Evolutionary conservation across 176 grass and related monocot species (phyloP).

Genomic region (Alopecurus myosuroides): DNA sequence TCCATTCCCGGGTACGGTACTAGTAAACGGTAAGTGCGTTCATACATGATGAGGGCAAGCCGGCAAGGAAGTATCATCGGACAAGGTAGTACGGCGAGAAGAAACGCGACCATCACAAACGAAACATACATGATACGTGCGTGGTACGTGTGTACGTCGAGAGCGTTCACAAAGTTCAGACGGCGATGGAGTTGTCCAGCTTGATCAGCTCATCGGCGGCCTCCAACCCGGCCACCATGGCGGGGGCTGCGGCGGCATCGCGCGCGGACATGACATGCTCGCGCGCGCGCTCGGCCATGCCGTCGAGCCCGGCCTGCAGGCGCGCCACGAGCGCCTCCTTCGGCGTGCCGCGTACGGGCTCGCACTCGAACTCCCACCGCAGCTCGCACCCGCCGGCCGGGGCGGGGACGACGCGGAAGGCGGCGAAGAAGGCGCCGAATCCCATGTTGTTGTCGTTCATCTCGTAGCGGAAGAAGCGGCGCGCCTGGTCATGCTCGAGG

Average conservation of each 20-base stretch:
- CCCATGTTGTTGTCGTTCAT: slow-evolving; percentile 93
- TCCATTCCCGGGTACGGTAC: neutral
- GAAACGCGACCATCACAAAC: neutral
- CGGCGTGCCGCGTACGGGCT: slow-evolving; percentile 41
- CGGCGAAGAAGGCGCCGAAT: slow-evolving; percentile 56
- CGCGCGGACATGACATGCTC: slow-evolving; percentile 20
- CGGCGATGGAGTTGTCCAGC: slow-evolving; percentile 40
- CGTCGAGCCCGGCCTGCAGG: slow-evolving; percentile 49
- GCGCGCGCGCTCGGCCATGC: slow-evolving; percentile 31
- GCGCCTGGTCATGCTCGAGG: slow-evolving; percentile 42
- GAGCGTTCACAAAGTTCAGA: neutral
- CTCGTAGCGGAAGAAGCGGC: slow-evolving; percentile 75
- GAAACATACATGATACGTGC: no score
- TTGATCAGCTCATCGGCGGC: slow-evolving; percentile 28
- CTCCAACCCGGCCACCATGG: neutral
- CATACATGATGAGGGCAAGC: neutral
- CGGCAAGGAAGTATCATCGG: neutral
- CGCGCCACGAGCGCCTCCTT: slow-evolving; percentile 39
- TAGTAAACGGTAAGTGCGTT: neutral
- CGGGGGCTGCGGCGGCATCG: neutral
- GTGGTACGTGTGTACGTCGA: neutral
- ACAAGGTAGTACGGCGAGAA: neutral
- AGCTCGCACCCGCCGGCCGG: slow-evolving; percentile 13
- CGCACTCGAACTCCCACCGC: slow-evolving; percentile 55
- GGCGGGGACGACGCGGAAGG: slow-evolving; percentile 34